A percentile compares a stretch with the other conserved stretches of the same genome.
These are phyloP conservation scores for Prunus yedoensis DNA, from an alignment of 331 rosid species.

Conservation along the genomic window DNA sequence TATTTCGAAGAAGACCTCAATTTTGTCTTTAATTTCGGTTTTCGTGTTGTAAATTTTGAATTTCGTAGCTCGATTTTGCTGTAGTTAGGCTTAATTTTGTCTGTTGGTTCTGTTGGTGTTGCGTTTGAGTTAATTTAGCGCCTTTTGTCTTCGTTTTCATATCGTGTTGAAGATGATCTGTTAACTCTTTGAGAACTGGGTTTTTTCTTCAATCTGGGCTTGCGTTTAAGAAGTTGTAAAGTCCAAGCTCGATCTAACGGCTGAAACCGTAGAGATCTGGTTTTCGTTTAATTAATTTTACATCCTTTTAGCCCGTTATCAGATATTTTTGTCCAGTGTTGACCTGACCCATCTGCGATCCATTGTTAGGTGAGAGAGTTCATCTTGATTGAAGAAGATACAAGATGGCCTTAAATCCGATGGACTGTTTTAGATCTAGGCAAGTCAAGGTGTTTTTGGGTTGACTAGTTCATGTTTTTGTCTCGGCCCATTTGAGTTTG, in stretches of 20 bases:
- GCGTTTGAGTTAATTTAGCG: neutral
- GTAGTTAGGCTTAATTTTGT: neutral
- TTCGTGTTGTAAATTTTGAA: neutral
- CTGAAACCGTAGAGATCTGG: slow-evolving; percentile 23
- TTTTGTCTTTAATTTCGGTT: neutral
- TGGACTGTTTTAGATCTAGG: slow-evolving; percentile 24
- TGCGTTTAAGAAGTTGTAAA: neutral
- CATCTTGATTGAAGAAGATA: neutral
- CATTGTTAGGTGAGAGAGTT: slow-evolving; percentile 15
- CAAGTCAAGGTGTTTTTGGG: slow-evolving; percentile 18
- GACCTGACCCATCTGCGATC: slow-evolving; percentile 32
- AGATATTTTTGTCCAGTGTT: slow-evolving; percentile 21
- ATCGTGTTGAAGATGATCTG: neutral
- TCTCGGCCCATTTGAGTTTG: slow-evolving; percentile 16
- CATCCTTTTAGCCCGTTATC: slow-evolving; percentile 32
- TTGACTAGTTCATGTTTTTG: slow-evolving; percentile 10
- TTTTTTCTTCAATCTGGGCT: slow-evolving; percentile 36
- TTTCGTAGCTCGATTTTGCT: neutral
- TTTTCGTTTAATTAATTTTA: neutral
- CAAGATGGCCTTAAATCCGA: slow-evolving; percentile 20
- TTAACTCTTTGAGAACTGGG: neutral
- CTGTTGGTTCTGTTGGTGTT: neutral
- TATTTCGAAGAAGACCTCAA: neutral
- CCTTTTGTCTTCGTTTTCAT: neutral
- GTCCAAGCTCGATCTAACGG: slow-evolving; percentile 20